These are phyloP conservation scores for Dovyalis caffra DNA, from an alignment of 345 rosid genomes.

Conservation along the genomic window DNA sequence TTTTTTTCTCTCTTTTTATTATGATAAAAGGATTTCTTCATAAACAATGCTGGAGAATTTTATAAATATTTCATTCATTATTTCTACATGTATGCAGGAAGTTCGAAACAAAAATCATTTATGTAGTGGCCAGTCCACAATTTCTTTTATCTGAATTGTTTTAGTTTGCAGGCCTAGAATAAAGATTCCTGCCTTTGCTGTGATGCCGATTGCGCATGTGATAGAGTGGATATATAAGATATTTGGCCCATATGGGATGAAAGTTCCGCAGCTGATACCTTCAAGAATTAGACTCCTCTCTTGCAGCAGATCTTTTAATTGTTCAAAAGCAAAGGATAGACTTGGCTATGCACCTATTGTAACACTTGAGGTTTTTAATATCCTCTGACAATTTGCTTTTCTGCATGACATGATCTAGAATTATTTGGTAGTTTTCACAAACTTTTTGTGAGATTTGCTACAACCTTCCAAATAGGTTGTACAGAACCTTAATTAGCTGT, in stretches of 20 bases:
- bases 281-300: constrained; percentile 88
- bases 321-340: constrained; percentile 76
- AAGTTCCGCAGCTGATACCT: constrained; percentile 83
- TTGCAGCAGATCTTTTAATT: constrained; percentile 68
- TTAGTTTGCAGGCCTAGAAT: constrained; percentile 76
- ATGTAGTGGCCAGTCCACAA: not conserved
- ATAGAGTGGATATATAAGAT: constrained; percentile 64
- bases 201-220: constrained; percentile 83
- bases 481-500: not conserved
- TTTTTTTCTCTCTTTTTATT: too few species aligned
- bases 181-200: constrained; percentile 66
- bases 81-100: too few species aligned
- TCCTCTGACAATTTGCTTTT: constrained; percentile 3
- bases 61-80: too few species aligned
- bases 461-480: constrained; percentile 4
- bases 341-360: constrained; percentile 79
- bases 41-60: too few species aligned
- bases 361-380: constrained; percentile 66
- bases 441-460: constrained; percentile 2
- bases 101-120: too few species aligned
- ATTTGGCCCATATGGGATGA: constrained; percentile 86
- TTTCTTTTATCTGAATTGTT: not conserved
- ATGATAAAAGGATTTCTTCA: too few species aligned
- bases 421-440: constrained; percentile 5
- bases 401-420: not conserved